Base-by-base conservation (phyloP, 257 asterid genomes). In the Solanum habrochaites region DNA sequence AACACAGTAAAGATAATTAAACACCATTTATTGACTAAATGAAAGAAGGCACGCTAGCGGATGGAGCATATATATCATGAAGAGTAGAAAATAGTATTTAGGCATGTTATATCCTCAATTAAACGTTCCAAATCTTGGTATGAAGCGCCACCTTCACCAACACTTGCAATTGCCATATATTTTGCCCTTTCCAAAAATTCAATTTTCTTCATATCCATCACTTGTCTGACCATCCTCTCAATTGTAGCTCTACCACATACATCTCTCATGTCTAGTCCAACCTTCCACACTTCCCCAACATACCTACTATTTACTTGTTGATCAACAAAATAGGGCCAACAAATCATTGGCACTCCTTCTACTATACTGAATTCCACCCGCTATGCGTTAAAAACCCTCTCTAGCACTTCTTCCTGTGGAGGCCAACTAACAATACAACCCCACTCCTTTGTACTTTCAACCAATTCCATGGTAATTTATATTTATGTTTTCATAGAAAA, bases 281-380 rank as follows among this genome's bases (percentile, higher is more conserved):
- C 49, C 60, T 84, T 84, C 87, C 87, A 83, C 4, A 87, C 87
- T 16, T 72, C 85, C 1, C 71, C 84, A 23, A 87, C 85, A 31
- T 83, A 56, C 85, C 89, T 85, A 39, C 89, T 83, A 58, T 87
- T 87, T 4, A 43, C 43, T 12, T 42, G 87, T 47, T 87, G 89
- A 18, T 87, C 85, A 8, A 23, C 31, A 62, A 72, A 71, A 40
- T 70, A 87, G 8, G 87, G 89, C 87, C 87, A 87, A 40, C 87
- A 87, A 20, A 87, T 87, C 92, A 90, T 90, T 4, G 92, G 91
- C 11, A 89, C 88, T 14, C 90, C 91, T 7, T 71, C 91, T 2
- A 9, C 47, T 11, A 90, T 73, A 52, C 90, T 0, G 91, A 52
- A 13, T 87, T 87, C 89, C 89, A 87, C 27, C 89, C 35, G 35